Base-by-base conservation (phyloP, 805 yeast species). In the Kodamaea fukazawae region DNA sequence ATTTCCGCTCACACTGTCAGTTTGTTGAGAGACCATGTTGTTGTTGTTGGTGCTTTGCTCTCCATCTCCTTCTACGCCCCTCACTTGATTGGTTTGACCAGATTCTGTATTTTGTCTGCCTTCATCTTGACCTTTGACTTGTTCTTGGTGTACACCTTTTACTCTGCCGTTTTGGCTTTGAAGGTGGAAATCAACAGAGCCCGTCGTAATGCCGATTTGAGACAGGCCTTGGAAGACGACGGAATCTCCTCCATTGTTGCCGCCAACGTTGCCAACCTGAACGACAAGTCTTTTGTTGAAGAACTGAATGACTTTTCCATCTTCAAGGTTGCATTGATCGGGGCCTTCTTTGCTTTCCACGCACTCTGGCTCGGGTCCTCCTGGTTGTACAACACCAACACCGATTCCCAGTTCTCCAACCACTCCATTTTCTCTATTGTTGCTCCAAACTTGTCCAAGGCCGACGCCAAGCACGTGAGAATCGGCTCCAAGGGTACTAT, bases 171-270 rank as follows among this genome's bases (percentile, higher is more conserved):
- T 40, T 75, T 91, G 49, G 81, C 96, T 2, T 73, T 91, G 60
- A 91, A 91, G 65, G 80, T 91, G 33, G 96, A 93, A 62, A 87
- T 91, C 60, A 80, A 79, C 58, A 73, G 86, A 44, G 93, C 93
- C 41, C 87, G 90, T 62, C 79, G 87, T 48, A 84, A 88, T 34
- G 80, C 86, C 43, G 78, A 79, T 40, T 76, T 89, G 57, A 81
- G 83, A 57, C 80, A 78, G 46, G 88, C 86, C 20, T 71, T 91
- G 47, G 93, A 90, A 67, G 99, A 91, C 59, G 99, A 91, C 55
- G 98, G 99, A 17, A 77, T 91, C 25, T 75, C 85, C 32, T 78
- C 79, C 29, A 60, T 69, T 34, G 84, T 85, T 25, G 96, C 96
- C 7, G 60, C 61, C 8, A 80, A 78, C 47, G 73, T 79, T 28